phyloP scores from a whole-genome alignment of 108 stramenopile genomes.

The Thalassiosira profunda region DNA sequence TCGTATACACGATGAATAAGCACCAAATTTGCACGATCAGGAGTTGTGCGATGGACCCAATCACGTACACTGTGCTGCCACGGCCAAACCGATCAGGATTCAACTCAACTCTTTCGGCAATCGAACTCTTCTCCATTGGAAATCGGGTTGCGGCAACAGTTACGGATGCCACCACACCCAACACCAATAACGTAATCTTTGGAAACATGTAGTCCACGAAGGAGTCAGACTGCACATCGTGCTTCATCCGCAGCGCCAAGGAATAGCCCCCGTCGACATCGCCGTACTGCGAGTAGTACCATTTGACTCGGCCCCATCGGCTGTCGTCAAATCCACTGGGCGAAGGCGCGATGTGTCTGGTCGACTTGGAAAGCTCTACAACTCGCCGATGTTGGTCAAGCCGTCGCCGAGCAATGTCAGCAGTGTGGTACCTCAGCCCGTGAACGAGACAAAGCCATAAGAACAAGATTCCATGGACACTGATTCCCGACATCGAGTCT shows the following conservation, averaged over 20 bases:
- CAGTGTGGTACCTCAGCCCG: constrained; percentile 84
- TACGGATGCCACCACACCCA: constrained; percentile 55
- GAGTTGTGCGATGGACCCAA: constrained; percentile 60
- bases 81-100: constrained; percentile 48
- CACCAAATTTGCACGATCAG: constrained; percentile 61
- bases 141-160: constrained; percentile 55
- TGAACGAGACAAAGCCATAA: constrained; percentile 79
- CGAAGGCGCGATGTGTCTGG: constrained; percentile 56
- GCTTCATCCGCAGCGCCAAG: constrained; percentile 57
- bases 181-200: constrained; percentile 53
- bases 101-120: constrained; percentile 13
- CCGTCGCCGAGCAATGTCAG: constrained; percentile 49
- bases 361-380: constrained; percentile 62
- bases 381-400: constrained; percentile 72
- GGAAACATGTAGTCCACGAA: constrained; percentile 81
- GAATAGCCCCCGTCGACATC: constrained; percentile 73
- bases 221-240: constrained; percentile 67
- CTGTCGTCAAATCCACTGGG: constrained; percentile 30
- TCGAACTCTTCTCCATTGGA: constrained; percentile 33
- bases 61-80: constrained; percentile 55
- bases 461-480: constrained; percentile 73
- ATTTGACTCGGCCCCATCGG: constrained; percentile 37
- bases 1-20: constrained; percentile 50
- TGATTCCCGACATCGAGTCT: constrained; percentile 69
- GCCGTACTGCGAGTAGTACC: constrained; percentile 70